These are phyloP conservation scores for Graphilbum fragrans DNA, from an alignment of 2,329 filamentous ascomycete species.

Conservation along the genomic window DNA sequence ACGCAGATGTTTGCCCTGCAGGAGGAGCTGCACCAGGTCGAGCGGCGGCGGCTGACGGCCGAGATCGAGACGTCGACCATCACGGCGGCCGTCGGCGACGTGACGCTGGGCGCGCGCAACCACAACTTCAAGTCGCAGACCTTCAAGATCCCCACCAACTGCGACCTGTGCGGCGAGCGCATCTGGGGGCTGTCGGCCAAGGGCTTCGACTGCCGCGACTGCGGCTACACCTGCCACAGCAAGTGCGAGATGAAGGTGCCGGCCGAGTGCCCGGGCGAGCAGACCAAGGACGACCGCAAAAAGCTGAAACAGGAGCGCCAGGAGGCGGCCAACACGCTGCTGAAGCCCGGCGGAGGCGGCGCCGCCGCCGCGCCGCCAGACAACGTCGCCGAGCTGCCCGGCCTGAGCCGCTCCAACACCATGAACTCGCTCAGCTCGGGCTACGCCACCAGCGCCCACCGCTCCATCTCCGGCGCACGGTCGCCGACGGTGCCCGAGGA, in stretches of 20 bases:
- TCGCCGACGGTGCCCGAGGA: constrained; percentile 29
- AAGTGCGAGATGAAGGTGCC: constrained; percentile 99
- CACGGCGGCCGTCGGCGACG: constrained; percentile 79
- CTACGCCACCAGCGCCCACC: constrained; percentile 66
- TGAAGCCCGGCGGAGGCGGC: constrained; percentile 27
- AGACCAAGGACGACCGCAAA: constrained; percentile 90
- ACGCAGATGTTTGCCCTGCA: constrained; percentile 73
- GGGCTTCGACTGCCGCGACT: constrained; percentile 90
- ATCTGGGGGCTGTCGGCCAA: constrained; percentile 97
- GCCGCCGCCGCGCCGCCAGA: constrained; percentile 20
- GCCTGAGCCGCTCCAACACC: constrained; percentile 69
- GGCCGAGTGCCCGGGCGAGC: constrained; percentile 86
- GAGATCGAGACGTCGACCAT: constrained; percentile 93
- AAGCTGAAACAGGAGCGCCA: constrained; percentile 82
- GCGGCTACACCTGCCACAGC: constrained; percentile 94
- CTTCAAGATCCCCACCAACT: constrained; percentile 98
- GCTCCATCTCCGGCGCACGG: constrained; percentile 56
- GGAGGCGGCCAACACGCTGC: constrained; percentile 54
- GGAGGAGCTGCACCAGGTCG: constrained; percentile 72
- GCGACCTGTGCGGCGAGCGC: constrained; percentile 88
- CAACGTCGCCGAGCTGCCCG: constrained; percentile 50
- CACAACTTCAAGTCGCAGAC: constrained; percentile 99
- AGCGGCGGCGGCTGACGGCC: constrained; percentile 72
- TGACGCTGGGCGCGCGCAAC: constrained; percentile 83
- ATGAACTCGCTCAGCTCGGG: constrained; percentile 85